Evolutionary conservation across 2,329 filamentous ascomycete genomes (phyloP).

Genomic region (Endocalyx cinctus): DNA sequence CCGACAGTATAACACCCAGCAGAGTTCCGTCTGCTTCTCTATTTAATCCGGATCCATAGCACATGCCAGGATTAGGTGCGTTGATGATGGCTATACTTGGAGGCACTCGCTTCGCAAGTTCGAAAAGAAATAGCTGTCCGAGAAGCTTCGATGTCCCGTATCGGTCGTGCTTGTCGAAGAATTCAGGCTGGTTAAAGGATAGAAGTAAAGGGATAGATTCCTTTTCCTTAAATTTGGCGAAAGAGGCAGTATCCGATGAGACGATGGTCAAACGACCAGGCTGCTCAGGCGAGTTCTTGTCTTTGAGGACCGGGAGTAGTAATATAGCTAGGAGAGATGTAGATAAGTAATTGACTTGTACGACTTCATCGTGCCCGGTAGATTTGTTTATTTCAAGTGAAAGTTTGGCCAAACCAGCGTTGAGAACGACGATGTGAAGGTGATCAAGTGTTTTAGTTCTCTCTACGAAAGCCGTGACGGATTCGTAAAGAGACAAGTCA

Average conservation of each 20-base stretch:
- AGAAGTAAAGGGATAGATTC: not conserved
- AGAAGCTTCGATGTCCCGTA: slow-evolving; percentile 16
- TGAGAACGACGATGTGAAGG: slow-evolving; percentile 34
- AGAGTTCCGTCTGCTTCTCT: slow-evolving; percentile 1
- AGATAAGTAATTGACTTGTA: slow-evolving; percentile 47
- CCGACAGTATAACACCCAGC: not conserved
- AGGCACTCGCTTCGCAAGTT: slow-evolving; percentile 18
- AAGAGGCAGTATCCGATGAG: slow-evolving; percentile 16
- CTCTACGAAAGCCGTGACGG: slow-evolving; percentile 31
- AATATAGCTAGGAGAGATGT: slow-evolving; percentile 44
- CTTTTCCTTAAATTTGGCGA: slow-evolving; percentile 7
- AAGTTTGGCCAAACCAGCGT: slow-evolving; percentile 17
- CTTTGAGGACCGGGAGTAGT: slow-evolving; percentile 40
- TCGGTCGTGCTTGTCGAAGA: slow-evolving; percentile 10
- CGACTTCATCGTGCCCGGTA: slow-evolving; percentile 33
- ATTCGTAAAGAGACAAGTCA: slow-evolving; percentile 34
- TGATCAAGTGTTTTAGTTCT: slow-evolving; percentile 25
- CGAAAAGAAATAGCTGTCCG: slow-evolving; percentile 19
- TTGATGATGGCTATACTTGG: slow-evolving; percentile 7
- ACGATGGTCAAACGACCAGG: slow-evolving; percentile 11
- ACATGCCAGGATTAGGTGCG: slow-evolving; percentile 12
- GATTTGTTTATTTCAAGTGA: slow-evolving; percentile 2
- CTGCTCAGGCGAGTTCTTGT: not conserved
- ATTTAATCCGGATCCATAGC: slow-evolving; percentile 3
- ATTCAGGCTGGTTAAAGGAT: no score